phyloP scores from a whole-genome alignment of 164 flowering plant species.

The Piper betle region DNA sequence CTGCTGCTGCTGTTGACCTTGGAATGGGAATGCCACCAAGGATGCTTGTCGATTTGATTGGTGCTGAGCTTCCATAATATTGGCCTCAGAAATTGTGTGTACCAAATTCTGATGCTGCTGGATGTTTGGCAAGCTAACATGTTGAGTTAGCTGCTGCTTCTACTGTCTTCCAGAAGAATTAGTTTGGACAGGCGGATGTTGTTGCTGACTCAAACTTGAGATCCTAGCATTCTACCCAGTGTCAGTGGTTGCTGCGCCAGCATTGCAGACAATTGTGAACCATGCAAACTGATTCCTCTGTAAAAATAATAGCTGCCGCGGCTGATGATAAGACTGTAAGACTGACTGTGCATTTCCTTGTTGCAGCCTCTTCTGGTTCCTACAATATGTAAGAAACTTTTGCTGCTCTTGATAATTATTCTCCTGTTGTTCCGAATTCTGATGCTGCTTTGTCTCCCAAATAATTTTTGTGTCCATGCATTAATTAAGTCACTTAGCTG shows the following conservation, averaged over 20 bases:
- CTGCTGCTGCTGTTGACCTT: constrained; percentile 48
- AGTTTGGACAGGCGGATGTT: constrained; percentile 39
- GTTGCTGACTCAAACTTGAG: constrained; percentile 56
- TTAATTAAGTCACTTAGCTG: constrained; percentile 41
- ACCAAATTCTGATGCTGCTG: constrained; percentile 49
- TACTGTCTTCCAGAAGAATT: constrained; percentile 18
- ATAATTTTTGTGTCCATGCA: constrained; percentile 51
- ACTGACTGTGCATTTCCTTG: constrained; percentile 43
- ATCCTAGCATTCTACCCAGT: constrained; percentile 27
- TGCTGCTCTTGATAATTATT: constrained; percentile 22
- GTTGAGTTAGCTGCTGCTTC: constrained; percentile 39
- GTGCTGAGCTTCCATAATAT: constrained; percentile 28
- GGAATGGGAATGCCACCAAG: constrained; percentile 28
- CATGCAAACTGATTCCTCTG: constrained; percentile 27
- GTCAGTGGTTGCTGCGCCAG: constrained; percentile 14
- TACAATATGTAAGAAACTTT: neutral
- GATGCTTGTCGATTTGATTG: constrained; percentile 24
- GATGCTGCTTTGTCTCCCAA: constrained; percentile 38
- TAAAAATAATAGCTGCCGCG: constrained; percentile 42
- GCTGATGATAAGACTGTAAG: constrained; percentile 63
- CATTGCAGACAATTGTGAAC: constrained; percentile 21
- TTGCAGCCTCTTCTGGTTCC: constrained; percentile 3
- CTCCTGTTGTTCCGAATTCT: constrained; percentile 17
- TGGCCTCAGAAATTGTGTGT: constrained; percentile 47
- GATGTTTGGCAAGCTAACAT: constrained; percentile 37